Evolutionary conservation across 2,329 filamentous ascomycete genomes (phyloP).

Genomic region (Dothidotthia symphoricarpi): DNA sequence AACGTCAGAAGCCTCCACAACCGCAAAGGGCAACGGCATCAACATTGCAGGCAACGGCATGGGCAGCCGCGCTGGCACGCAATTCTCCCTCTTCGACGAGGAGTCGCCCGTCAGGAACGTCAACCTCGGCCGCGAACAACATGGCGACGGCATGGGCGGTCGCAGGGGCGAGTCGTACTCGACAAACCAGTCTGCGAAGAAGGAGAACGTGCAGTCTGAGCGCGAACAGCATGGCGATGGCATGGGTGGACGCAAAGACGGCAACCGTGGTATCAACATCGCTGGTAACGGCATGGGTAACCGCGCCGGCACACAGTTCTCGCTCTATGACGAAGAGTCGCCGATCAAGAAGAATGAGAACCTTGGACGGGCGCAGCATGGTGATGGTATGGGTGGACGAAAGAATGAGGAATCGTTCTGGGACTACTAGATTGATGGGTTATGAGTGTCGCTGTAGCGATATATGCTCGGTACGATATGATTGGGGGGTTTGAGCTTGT

Average conservation of each 20-base stretch:
- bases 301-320: conserved; percentile 40
- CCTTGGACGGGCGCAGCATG: conserved; percentile 12
- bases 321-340: conserved; percentile 32
- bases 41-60: conserved; percentile 45
- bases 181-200: no score
- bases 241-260: conserved; percentile 2
- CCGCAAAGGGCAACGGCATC: conserved; percentile 12
- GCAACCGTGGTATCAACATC: conserved; percentile 35
- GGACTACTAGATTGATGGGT: no score
- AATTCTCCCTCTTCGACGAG: conserved; percentile 42
- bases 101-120: conserved; percentile 23
- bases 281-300: conserved; percentile 44
- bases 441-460: no score
- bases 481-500: no score
- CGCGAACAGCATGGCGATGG: no score
- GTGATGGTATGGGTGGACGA: conserved; percentile 43
- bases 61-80: conserved; percentile 35
- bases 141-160: no score
- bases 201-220: no score
- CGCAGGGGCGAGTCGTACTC: no score
- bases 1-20: not conserved
- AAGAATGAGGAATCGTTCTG: conserved; percentile 20
- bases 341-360: conserved; percentile 25
- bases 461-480: no score
- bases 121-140: conserved; percentile 1